Conservation (phyloP, 768 basidiomycete genomes). For the Chlorophyllum brunneum region DNA sequence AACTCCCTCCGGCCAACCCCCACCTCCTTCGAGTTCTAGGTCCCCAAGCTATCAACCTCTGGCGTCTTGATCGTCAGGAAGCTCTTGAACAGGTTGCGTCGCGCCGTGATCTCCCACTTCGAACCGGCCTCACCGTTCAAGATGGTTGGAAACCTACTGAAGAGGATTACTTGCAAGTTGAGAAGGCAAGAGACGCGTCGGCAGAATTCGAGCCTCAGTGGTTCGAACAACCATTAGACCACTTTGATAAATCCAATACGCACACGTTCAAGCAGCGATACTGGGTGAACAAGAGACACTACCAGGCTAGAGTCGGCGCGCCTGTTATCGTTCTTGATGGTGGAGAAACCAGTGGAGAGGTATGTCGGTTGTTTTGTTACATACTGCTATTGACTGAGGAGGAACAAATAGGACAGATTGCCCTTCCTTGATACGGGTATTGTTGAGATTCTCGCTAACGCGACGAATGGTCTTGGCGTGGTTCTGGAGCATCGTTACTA, state of each 20-base stretch:
- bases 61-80: conserved; percentile 41
- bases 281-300: conserved; percentile 86
- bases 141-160: conserved; percentile 18
- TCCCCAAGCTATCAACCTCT: conserved; percentile 63
- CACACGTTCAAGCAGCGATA: conserved; percentile 84
- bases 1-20: background rate
- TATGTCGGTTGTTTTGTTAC: conserved; percentile 49
- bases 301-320: conserved; percentile 60
- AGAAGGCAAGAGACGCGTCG: conserved; percentile 61
- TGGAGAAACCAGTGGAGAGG: conserved; percentile 86
- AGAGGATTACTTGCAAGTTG: background rate
- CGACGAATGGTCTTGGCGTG: conserved; percentile 87
- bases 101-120: conserved; percentile 16
- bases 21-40: conserved; percentile 29
- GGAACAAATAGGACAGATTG: conserved; percentile 35
- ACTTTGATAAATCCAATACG: conserved; percentile 51
- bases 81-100: conserved; percentile 18
- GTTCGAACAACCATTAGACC: conserved; percentile 86
- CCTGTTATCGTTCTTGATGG: conserved; percentile 92
- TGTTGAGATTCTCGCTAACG: conserved; percentile 77
- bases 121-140: conserved; percentile 19
- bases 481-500: conserved; percentile 95
- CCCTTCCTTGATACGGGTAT: conserved; percentile 78
- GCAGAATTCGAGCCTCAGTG: conserved; percentile 32
- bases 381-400: background rate